Evolutionary conservation across 78 protist genomes (phyloP).

Genomic region (Polysphondylium violaceum): DNA sequence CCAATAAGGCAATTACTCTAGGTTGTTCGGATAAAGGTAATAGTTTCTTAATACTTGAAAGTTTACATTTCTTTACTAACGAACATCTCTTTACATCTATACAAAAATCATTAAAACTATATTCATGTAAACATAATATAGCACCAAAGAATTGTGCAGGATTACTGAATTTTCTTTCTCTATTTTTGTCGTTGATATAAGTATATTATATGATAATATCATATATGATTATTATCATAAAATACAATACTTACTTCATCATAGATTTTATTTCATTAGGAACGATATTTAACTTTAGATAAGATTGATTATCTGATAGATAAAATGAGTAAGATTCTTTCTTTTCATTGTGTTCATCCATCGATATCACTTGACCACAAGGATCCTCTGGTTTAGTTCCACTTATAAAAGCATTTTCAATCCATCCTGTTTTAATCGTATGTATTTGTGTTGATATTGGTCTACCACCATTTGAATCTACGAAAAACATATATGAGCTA

Average conservation of each 20-base stretch:
- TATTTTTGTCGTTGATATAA: too few relatives aligned
- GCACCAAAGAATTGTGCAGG: neutral
- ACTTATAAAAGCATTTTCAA: neutral
- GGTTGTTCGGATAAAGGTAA: too few relatives aligned
- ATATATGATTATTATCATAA: neutral
- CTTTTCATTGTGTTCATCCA: neutral
- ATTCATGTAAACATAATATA: neutral
- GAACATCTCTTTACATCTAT: too few relatives aligned
- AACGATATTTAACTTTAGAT: neutral
- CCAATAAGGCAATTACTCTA: too few relatives aligned
- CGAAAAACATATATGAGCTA: neutral
- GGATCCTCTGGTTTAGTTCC: neutral
- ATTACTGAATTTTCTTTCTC: neutral
- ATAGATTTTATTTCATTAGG: neutral
- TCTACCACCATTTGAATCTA: neutral
- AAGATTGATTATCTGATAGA: neutral
- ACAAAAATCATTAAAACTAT: too few relatives aligned
- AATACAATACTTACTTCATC: neutral
- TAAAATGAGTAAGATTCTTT: neutral
- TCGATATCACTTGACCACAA: neutral
- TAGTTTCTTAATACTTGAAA: too few relatives aligned
- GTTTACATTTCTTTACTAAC: too few relatives aligned
- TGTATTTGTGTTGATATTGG: neutral
- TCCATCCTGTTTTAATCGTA: neutral
- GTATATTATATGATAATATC: neutral